phyloP scores from a whole-genome alignment of 2,329 filamentous ascomycete species.

The Exophiala oligosperma region DNA sequence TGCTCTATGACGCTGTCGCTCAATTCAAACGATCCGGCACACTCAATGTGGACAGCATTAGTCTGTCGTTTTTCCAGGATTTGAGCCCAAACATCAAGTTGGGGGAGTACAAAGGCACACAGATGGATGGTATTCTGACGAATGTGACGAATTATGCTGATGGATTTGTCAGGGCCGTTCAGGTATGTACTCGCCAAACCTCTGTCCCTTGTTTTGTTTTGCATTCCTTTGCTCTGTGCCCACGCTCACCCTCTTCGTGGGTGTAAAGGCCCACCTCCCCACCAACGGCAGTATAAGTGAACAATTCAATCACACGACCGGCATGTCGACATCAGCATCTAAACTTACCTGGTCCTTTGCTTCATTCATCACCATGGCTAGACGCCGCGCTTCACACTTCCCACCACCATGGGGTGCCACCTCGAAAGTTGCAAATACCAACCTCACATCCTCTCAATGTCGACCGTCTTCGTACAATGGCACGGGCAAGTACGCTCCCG shows the following conservation, averaged over 20 bases:
- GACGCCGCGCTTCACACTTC: slow-evolving; percentile 24
- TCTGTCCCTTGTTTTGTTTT: no score
- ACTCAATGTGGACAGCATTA: slow-evolving; percentile 64
- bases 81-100: slow-evolving; percentile 57
- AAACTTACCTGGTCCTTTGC: slow-evolving; percentile 50
- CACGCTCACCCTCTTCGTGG: no score
- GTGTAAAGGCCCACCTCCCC: slow-evolving; percentile 44
- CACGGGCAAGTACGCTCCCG: slow-evolving; percentile 26
- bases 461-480: slow-evolving; percentile 21
- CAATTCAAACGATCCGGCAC: slow-evolving; percentile 67
- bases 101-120: slow-evolving; percentile 63
- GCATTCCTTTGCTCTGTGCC: no score
- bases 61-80: slow-evolving; percentile 70
- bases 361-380: slow-evolving; percentile 37
- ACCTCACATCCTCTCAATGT: slow-evolving; percentile 20
- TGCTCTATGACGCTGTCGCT: slow-evolving; percentile 73
- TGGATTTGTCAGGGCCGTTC: slow-evolving; percentile 48
- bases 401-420: slow-evolving; percentile 29
- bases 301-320: slow-evolving; percentile 40
- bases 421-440: slow-evolving; percentile 11
- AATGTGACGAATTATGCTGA: slow-evolving; percentile 64
- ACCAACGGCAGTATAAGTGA: slow-evolving; percentile 56
- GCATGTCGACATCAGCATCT: slow-evolving; percentile 38
- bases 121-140: slow-evolving; percentile 49
- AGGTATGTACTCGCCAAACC: slow-evolving; percentile 24